Evolutionary conservation across 768 basidiomycete species (phyloP).

Genomic region (Lactarius indigo): DNA sequence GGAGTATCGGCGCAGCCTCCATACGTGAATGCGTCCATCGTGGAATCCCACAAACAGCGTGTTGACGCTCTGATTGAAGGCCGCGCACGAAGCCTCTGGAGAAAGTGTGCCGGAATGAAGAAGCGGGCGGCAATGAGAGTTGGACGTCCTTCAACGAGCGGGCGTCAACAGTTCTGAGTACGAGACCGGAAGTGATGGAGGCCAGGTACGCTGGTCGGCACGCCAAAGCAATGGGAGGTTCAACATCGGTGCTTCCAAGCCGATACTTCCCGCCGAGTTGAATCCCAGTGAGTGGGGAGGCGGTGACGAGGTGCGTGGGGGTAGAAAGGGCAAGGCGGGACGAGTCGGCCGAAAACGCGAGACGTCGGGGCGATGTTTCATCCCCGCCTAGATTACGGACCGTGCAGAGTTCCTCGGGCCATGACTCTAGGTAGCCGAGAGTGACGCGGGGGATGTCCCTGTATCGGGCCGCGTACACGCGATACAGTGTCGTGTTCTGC

Average conservation of each 20-base stretch:
- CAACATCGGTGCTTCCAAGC: neutral
- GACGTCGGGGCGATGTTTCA: neutral
- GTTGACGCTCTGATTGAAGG: conserved; percentile 7
- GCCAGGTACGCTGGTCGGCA: conserved; percentile 2
- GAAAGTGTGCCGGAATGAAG: neutral
- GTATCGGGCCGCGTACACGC: conserved; percentile 17
- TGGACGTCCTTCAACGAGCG: conserved; percentile 11
- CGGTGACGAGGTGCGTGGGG: conserved; percentile 10
- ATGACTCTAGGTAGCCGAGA: conserved; percentile 28
- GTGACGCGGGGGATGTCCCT: conserved; percentile 25
- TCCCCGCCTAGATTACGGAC: conserved; percentile 12
- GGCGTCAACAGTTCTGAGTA: conserved; percentile 12
- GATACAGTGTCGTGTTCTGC: conserved; percentile 16
- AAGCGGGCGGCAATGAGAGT: conserved; percentile 1
- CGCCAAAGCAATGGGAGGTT: conserved; percentile 13
- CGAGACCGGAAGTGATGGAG: conserved; percentile 12
- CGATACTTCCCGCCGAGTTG: conserved; percentile 16
- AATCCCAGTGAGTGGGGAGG: conserved; percentile 10
- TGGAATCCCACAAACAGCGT: conserved; percentile 11
- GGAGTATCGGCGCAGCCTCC: conserved; percentile 2
- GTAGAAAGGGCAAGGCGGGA: conserved; percentile 9
- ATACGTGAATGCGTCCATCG: conserved; percentile 16
- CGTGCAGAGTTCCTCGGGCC: conserved; percentile 23
- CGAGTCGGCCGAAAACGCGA: conserved; percentile 14
- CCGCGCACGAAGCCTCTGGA: conserved; percentile 5